Evolutionary conservation across 176 grass and related monocot genomes (phyloP), one percentile per base, ranked within the genome.

Genomic region (Phoenix roebelenii): DNA sequence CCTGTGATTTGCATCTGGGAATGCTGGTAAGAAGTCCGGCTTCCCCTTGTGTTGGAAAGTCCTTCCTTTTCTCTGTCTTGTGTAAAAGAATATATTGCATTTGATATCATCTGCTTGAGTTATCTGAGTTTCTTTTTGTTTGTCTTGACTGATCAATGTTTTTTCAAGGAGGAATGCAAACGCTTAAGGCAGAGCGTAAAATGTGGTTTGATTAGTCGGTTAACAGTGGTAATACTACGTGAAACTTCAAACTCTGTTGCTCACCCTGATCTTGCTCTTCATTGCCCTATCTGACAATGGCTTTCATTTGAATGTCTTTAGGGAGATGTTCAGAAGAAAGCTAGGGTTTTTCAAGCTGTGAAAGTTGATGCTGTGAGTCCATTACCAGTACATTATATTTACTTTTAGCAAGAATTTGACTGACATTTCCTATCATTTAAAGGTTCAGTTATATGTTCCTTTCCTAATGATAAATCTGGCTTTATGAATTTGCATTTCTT

Each of bases 151-250:
- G 58, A 77, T 74, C 17, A 54, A 68, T 72, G 66, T 32, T 58
- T 44, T 44, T 71, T 59, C 61, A 30, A 99, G 94, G 94, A 99
- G 35, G 94, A 99, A 80, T 99, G 94, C 76, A 93, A 76, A 57
- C 82, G 82, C 23, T 76, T 99, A 60, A 70, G 88, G 20, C 88
- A 89, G 61, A 93, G 79, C 70, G 81, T 99, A 65, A 93, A 86
- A 71, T 85, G 66, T 61, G 94, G 85, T 60, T 61, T 83, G 29
- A 65, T 85, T 64, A 69, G 76, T 51, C 76, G 68, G 60, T 76
- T 99, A 57, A 99, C 86, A 86, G 94, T 99, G 94, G 94, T 99
- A 93, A 65, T 58, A 48, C 67, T 77, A 22, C 61, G 56, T 72
- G 19, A 76, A 28, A 69, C 35, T 72, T 74, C 25, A 66, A 67